Percentiles rank a stretch among this genome's conserved stretches.
phyloP scores from a whole-genome alignment of 1,284 basidiomycete genomes.

The Quambalaria eucalypti region DNA sequence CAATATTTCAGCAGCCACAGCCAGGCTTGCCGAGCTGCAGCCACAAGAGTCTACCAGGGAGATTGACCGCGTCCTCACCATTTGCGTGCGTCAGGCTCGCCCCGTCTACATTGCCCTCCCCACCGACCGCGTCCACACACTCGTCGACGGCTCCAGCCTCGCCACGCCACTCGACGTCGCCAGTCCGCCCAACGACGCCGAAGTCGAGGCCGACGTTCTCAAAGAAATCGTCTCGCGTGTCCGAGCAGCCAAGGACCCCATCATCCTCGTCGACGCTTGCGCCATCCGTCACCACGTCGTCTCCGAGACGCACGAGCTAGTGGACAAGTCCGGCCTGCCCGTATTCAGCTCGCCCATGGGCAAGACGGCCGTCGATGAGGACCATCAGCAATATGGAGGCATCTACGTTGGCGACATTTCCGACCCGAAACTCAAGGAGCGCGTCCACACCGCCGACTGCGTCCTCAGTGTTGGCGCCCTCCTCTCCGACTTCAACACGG shows the following conservation, averaged over 20 bases:
- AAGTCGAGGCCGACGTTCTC: constrained; percentile 52
- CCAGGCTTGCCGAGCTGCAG: constrained; percentile 47
- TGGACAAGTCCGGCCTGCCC: constrained; percentile 56
- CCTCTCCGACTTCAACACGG: constrained; percentile 83
- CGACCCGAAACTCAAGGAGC: constrained; percentile 59
- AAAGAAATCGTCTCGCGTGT: constrained; percentile 60
- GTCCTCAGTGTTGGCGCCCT: constrained; percentile 73
- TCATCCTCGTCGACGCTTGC: constrained; percentile 82
- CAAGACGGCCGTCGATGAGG: constrained; percentile 71
- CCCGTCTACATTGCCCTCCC: constrained; percentile 84
- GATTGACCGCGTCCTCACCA: constrained; percentile 70
- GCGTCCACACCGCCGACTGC: constrained; percentile 72
- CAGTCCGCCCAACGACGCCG: constrained; percentile 52
- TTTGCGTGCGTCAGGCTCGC: constrained; percentile 54
- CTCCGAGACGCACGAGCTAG: constrained; percentile 61
- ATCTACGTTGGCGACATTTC: constrained; percentile 51
- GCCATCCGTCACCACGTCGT: constrained; percentile 68
- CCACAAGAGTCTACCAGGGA: constrained; percentile 49
- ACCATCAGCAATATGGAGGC: constrained; percentile 75
- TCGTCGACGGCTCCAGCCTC: constrained; percentile 62
- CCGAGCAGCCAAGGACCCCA: constrained; percentile 59
- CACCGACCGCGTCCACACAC: constrained; percentile 66
- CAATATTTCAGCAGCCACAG: constrained; percentile 66
- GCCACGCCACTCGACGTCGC: constrained; percentile 51
- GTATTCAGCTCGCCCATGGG: constrained; percentile 68